Evolutionary conservation across 805 yeast species (phyloP), one percentile per base, ranked within the genome.

Genomic region (Lachancea sp.): DNA sequence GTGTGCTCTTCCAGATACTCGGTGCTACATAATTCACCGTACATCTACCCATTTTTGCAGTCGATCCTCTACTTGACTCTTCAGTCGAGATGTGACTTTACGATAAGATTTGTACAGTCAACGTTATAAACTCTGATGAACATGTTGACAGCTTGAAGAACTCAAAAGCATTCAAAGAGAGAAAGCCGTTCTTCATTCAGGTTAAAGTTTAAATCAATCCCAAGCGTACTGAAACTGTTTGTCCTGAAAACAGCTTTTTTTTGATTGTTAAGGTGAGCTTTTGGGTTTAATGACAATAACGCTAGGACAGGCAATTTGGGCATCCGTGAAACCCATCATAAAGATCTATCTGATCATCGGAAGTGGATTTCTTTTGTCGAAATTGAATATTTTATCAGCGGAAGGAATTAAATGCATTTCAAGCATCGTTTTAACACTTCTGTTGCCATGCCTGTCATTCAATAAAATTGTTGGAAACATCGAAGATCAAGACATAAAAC

Each of bases 261-360:
- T 25, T 19, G 27, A 19, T 8, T 6, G 10, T 18, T 3, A 19
- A 7, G 6, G n/a, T 7, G 27, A 7, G 19, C 15, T 35, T 20
- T 35, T n/a, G n/a, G 15, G 18, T 11, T 20, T 26, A 22, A 59
- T 56, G 63, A 48, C 54, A 22, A 49, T 59, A n/a, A 53, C 65
- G 3, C 44, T 62, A 38, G 65, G 67, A 13, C 52, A 58, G 31
- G 61, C 54, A 15, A 58, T 65, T 22, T 65, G 64, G 61, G 52
- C 83, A 7, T 70, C 91, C 1, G 87, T 83, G 22, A 83, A 82
- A 63, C 93, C 93, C 13, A 82, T 85, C 50, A 72, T 84, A 57
- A 79, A 85, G 60, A 81, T 85, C 61, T 85, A 85, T 58, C 64
- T 83, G 60, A 82, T 85, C 56, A 78, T 85, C 3, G 78, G 73